A percentile compares a stretch with the other conserved stretches of the same genome.
Evolutionary conservation across 176 grass and related monocot genomes (phyloP).

Genomic region (Raddia distichophylla): DNA sequence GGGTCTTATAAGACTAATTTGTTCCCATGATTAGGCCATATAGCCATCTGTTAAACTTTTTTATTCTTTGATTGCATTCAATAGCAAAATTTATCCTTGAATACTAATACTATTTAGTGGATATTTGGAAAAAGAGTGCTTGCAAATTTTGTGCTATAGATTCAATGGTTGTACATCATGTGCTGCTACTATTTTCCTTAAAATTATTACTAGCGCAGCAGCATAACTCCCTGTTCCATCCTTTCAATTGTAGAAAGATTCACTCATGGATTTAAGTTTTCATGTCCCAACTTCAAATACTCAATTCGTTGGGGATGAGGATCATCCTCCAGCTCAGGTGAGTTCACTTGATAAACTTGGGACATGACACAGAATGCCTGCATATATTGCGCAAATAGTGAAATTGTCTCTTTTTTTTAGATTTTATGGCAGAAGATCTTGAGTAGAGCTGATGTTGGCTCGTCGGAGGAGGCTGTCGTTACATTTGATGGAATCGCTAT

Average conservation of each 20-base stretch:
- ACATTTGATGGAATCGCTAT: conserved; percentile 95
- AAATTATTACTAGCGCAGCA: conserved; percentile 5
- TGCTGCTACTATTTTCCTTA: background rate
- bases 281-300: conserved; percentile 83
- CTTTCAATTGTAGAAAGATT: conserved; percentile 75
- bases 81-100: background rate
- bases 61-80: conserved; percentile 2
- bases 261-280: conserved; percentile 92
- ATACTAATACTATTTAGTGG: background rate
- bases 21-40: background rate
- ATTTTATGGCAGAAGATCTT: conserved; percentile 73
- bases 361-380: background rate
- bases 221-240: conserved; percentile 23
- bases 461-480: conserved; percentile 81
- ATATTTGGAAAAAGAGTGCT: background rate
- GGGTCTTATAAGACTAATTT: conserved; percentile 2
- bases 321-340: conserved; percentile 80
- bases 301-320: conserved; percentile 80
- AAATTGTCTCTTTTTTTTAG: conserved; percentile 60
- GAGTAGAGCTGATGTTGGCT: conserved; percentile 61
- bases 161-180: background rate
- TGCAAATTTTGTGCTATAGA: background rate
- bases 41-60: background rate
- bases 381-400: conserved; percentile 4
- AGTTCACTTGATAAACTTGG: conserved; percentile 14